These are phyloP conservation scores for Rhamnella rubrinervis DNA, from an alignment of 331 rosid genomes.

Conservation along the genomic window DNA sequence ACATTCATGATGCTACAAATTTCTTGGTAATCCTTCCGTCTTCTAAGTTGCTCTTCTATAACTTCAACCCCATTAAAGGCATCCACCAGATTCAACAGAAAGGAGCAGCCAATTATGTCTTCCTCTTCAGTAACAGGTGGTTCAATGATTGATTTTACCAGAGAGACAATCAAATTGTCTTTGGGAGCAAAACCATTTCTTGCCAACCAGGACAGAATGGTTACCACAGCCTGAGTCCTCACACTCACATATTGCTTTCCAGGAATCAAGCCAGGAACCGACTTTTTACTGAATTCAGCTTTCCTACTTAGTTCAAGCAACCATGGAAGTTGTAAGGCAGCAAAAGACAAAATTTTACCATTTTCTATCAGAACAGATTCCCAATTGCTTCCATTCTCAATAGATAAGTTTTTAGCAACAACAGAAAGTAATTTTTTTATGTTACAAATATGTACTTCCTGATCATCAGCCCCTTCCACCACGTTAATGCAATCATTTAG, in stretches of 20 bases:
- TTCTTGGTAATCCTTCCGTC: conserved; percentile 78
- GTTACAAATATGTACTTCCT: conserved; percentile 52
- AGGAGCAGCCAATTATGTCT: conserved; percentile 68
- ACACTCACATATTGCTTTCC: conserved; percentile 56
- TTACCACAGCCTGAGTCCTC: conserved; percentile 67
- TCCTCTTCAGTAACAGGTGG: conserved; percentile 77
- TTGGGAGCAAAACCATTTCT: conserved; percentile 86
- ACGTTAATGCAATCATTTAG: conserved; percentile 40
- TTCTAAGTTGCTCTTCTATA: conserved; percentile 87
- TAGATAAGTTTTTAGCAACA: conserved; percentile 68
- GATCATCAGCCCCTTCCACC: conserved; percentile 49
- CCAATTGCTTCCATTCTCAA: conserved; percentile 65
- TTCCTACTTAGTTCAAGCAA: conserved; percentile 73
- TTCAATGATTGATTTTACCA: conserved; percentile 78
- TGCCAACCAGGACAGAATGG: conserved; percentile 90
- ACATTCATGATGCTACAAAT: conserved; percentile 79
- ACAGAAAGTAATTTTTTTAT: conserved; percentile 39
- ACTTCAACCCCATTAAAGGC: conserved; percentile 86
- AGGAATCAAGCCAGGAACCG: conserved; percentile 24
- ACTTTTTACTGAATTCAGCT: conserved; percentile 43
- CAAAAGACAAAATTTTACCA: conserved; percentile 75
- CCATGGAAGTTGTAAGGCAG: conserved; percentile 89
- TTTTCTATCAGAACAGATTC: conserved; percentile 71
- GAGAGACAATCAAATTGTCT: conserved; percentile 66
- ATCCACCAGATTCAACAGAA: conserved; percentile 87